phyloP scores from a whole-genome alignment of 805 yeast species.

The Wickerhamiella spandovensis region DNA sequence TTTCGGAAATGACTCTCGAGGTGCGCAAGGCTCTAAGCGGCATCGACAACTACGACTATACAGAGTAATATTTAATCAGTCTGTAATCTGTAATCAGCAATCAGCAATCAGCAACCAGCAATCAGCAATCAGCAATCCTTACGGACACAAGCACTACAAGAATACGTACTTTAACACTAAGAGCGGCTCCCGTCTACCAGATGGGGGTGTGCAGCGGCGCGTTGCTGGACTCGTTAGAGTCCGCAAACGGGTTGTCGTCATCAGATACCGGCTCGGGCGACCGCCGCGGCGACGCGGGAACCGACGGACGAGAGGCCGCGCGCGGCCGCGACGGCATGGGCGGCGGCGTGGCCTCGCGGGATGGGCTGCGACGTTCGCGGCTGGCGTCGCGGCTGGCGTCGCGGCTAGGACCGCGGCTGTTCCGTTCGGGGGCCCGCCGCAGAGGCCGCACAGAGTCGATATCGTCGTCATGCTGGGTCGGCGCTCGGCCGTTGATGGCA shows the following conservation, averaged over 20 bases:
- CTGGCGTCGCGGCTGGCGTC: slow-evolving; percentile 19
- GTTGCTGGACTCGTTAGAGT: slow-evolving; percentile 27
- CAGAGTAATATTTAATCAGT: neutral
- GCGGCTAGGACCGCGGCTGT: slow-evolving; percentile 16
- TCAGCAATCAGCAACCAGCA: too few relatives aligned
- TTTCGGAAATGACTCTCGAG: slow-evolving; percentile 14
- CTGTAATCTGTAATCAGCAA: too few relatives aligned
- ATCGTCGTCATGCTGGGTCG: slow-evolving; percentile 23
- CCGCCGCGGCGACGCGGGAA: slow-evolving; percentile 7
- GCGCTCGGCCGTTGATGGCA: slow-evolving; percentile 5
- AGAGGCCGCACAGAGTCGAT: slow-evolving; percentile 21
- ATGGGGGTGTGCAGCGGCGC: slow-evolving; percentile 16
- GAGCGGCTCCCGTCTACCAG: slow-evolving; percentile 9
- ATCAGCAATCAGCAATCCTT: too few relatives aligned
- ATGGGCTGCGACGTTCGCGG: slow-evolving; percentile 20
- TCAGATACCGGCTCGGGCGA: slow-evolving; percentile 15
- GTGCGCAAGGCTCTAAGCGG: slow-evolving; percentile 11
- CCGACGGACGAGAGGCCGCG: neutral
- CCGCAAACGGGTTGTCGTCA: slow-evolving; percentile 41
- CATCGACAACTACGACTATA: slow-evolving; percentile 3
- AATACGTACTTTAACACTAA: too few relatives aligned
- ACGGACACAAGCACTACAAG: too few relatives aligned
- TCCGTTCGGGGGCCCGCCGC: slow-evolving; percentile 13
- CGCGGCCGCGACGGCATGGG: slow-evolving; percentile 6
- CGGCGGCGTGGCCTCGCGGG: slow-evolving; percentile 11